Percentiles rank a stretch among this genome's conserved stretches.
phyloP scores from a whole-genome alignment of 108 stramenopile species.

The Nitzschia putrida region DNA sequence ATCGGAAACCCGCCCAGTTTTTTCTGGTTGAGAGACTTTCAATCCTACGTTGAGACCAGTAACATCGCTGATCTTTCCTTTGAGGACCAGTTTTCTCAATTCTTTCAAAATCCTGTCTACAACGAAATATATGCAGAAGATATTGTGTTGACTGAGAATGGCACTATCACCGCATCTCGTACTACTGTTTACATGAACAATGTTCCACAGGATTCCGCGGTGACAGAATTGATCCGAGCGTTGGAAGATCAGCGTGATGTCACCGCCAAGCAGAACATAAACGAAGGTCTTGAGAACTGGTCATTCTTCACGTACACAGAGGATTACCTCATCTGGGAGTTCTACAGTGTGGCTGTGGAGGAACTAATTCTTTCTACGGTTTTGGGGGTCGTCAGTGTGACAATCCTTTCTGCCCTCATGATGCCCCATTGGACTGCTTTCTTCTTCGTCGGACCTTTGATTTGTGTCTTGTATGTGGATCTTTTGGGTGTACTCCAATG shows the following conservation, averaged over 20 bases:
- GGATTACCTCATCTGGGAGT: slow-evolving; percentile 33
- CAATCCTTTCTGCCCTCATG: slow-evolving; percentile 27
- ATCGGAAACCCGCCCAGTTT: slow-evolving; percentile 13
- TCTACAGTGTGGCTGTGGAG: slow-evolving; percentile 27
- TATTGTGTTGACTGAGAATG: slow-evolving; percentile 21
- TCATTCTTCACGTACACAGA: slow-evolving; percentile 27
- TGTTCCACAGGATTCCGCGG: slow-evolving; percentile 17
- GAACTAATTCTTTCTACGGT: slow-evolving; percentile 28
- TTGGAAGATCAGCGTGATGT: slow-evolving; percentile 17
- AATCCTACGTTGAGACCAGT: slow-evolving; percentile 13
- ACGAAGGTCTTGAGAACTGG: slow-evolving; percentile 12
- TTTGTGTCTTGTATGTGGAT: slow-evolving; percentile 46
- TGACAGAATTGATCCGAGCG: slow-evolving; percentile 11
- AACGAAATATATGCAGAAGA: slow-evolving; percentile 15
- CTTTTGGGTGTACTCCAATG: slow-evolving; percentile 81
- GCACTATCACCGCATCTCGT: slow-evolving; percentile 14
- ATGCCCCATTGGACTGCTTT: slow-evolving; percentile 34
- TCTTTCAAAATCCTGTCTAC: slow-evolving; percentile 19
- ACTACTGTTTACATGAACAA: slow-evolving; percentile 17
- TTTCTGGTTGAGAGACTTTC: slow-evolving; percentile 40
- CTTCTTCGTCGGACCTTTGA: slow-evolving; percentile 20
- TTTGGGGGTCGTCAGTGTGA: slow-evolving; percentile 30
- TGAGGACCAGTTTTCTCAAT: slow-evolving; percentile 22
- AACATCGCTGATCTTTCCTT: slow-evolving; percentile 5
- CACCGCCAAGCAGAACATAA: slow-evolving; percentile 14